Base-by-base conservation (phyloP, 306 rosid species). In the Castanospermum australe region DNA sequence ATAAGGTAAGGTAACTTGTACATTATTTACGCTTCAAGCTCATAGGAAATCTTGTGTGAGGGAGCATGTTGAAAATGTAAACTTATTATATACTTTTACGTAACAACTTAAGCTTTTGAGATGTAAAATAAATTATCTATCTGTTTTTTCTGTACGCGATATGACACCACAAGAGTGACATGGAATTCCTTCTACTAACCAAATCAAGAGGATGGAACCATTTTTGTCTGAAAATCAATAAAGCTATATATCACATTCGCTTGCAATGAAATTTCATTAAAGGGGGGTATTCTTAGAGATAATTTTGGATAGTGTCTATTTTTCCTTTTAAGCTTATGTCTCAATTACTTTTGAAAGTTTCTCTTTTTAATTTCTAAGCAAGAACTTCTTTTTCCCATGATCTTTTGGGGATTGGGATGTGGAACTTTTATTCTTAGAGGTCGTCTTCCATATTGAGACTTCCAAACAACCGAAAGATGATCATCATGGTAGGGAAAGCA, bases 111-210 rank as follows among this genome's bases (percentile, higher is more conserved):
- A n/a, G n/a, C n/a, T n/a, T n/a, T n/a, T n/a, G n/a, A n/a, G n/a
- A n/a, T n/a, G n/a, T n/a, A 39, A 8, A 8, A 8, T 8, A 39
- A 39, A 39, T 39, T 39, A 8, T 8, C 11, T 39, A 39, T 8
- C 9, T 39, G 8, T 2, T 8, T 39, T 39, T 39, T 39, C 44
- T 39, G 20, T 25, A 59, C 4, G 48, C 33, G 33, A 48, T 33
- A 76, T 48, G 64, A 56, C 25, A 76, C 63, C 80, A 48, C 73
- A 76, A 62, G 55, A 42, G 55, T n/a, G 55, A 76, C 33, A 60
- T 36, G 55, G 54, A 65, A 47, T 64, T 62, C 2, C 24, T 15
- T 35, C 12, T 36, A 39, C 44, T 1, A 7, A 39, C 0, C 44
- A 39, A 39, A 39, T 39, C 44, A 39, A 7, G 44, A 39, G 44